Percentiles rank a stretch among this genome's conserved stretches.
phyloP scores from a whole-genome alignment of 2,329 filamentous ascomycete genomes.

The Pseudohalonectria lignicola region DNA sequence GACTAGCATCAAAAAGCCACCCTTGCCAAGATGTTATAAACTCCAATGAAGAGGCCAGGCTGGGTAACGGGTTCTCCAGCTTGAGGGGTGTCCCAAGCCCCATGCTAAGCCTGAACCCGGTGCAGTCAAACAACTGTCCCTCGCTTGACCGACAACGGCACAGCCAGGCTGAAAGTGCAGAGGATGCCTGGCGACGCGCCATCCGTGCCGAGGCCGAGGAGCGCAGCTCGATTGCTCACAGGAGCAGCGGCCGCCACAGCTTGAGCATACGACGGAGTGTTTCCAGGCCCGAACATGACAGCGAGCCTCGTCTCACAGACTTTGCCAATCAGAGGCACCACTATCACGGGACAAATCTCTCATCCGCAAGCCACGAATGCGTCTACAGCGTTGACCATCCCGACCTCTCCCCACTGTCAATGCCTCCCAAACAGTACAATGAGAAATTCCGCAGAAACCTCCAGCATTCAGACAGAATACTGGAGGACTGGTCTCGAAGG shows the following conservation, averaged over 20 bases:
- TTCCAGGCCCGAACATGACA: no score
- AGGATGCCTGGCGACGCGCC: constrained; percentile 8
- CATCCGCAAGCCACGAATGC: no score
- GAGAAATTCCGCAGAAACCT: constrained; percentile 2
- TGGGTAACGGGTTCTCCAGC: background rate
- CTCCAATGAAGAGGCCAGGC: background rate
- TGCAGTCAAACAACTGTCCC: no score
- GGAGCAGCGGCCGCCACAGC: background rate
- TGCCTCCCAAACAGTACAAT: constrained; percentile 1
- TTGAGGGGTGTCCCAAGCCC: background rate
- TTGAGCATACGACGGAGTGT: no score
- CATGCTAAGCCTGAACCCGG: background rate
- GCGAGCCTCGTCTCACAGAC: no score
- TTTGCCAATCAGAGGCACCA: no score
- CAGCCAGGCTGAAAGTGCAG: constrained; percentile 1
- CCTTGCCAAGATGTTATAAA: constrained; percentile 5
- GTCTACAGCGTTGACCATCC: no score
- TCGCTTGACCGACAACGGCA: background rate
- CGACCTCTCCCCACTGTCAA: no score
- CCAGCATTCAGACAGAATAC: constrained; percentile 2
- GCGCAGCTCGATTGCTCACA: constrained; percentile 1
- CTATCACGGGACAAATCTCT: no score
- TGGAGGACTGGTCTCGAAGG: constrained; percentile 3
- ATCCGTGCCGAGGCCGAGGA: constrained; percentile 7
- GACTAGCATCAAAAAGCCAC: constrained; percentile 10